A percentile compares a stretch with the other conserved stretches of the same genome.
These are phyloP conservation scores for Albugo candida DNA, from an alignment of 352 stramenopile genomes.

Conservation along the genomic window DNA sequence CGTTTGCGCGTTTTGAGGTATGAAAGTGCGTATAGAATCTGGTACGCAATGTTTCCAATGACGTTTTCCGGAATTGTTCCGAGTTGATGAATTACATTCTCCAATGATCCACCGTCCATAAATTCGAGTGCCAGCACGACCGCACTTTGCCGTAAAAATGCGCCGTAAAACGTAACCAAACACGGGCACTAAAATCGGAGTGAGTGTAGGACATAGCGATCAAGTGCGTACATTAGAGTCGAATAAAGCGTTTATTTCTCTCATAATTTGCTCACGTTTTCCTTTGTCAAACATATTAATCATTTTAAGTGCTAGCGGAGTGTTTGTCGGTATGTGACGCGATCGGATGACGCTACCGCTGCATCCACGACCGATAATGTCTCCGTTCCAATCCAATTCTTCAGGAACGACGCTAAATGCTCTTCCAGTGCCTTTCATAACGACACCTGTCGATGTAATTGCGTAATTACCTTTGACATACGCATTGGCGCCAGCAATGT, in stretches of 20 bases:
- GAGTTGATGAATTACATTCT: constrained; percentile 71
- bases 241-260: constrained; percentile 80
- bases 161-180: constrained; percentile 82
- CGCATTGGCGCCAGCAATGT: constrained; percentile 35
- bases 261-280: constrained; percentile 73
- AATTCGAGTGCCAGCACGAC: constrained; percentile 85
- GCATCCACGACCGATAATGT: constrained; percentile 49
- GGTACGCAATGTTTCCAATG: constrained; percentile 82
- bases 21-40: constrained; percentile 84
- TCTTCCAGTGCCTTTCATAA: constrained; percentile 61
- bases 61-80: constrained; percentile 72
- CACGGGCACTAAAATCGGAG: constrained; percentile 22
- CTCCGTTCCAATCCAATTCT: constrained; percentile 53
- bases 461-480: constrained; percentile 71
- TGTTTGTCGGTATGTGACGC: constrained; percentile 45
- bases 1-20: constrained; percentile 87
- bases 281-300: constrained; percentile 79
- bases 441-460: constrained; percentile 55
- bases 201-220: background rate
- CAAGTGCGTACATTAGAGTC: constrained; percentile 27
- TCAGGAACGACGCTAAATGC: constrained; percentile 58
- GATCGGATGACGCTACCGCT: constrained; percentile 54
- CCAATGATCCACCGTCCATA: constrained; percentile 85
- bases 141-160: constrained; percentile 75
- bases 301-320: constrained; percentile 67